Evolutionary conservation across 345 rosid species (phyloP), one percentile per base, ranked within the genome.

Genomic region (Psidium friedrichsthalianum): DNA sequence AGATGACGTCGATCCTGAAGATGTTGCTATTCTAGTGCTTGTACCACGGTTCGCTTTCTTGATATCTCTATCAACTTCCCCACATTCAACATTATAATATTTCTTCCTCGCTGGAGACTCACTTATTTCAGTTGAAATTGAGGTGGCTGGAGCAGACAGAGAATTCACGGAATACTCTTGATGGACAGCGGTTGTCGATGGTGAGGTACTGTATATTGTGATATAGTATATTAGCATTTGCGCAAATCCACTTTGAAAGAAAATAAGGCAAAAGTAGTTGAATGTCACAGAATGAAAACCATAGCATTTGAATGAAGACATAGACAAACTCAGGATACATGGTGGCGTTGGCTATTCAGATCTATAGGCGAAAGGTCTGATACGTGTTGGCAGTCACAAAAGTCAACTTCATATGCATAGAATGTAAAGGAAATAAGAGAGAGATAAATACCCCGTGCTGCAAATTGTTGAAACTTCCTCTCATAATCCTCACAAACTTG

Each of bases 401-500:
- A 52, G 57, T 29, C 56, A 82, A 52, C 56, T 56, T 54, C 44
- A 82, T 40, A 32, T 27, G 29, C 21, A 58, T 53, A 15, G 57
- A 83, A 61, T 64, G 74, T 52, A 82, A 57, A 88, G 25, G 21
- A 57, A 59, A 13, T 24, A 58, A 56, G 61, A 61, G 82, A 61
- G 49, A 42, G 85, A 53, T 92, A 97, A 97, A 36, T 44, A 44
- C 98, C 98, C 85, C 84, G 85, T 58, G 85, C 86, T 51, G 92
- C 93, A 83, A 93, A 87, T 93, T 94, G 94, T 87, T 87, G 91
- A 91, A 97, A 97, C 92, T 86, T 93, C 82, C 90, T 92, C 99
- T 96, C 96, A 95, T 93, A 86, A 89, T 89, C 87, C 95, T 92
- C 84, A 96, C 98, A 91, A 95, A 96, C 90, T 90, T 92, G 90